Evolutionary conservation across 1,139 yeast species (phyloP).

Genomic region (Arxiozyma bovina): DNA sequence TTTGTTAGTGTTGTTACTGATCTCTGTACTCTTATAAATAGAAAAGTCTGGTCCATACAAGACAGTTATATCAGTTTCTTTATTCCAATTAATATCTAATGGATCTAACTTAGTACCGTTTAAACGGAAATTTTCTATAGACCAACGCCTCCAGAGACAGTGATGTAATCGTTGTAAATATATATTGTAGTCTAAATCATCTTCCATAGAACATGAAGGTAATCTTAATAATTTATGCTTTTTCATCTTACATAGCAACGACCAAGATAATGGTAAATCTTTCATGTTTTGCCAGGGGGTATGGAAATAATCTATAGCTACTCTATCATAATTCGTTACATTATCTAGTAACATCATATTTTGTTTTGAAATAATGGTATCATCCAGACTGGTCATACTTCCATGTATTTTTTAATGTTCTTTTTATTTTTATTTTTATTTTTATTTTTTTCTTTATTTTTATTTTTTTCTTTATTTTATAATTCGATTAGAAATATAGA

Average conservation of each 20-base stretch:
- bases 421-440: no score
- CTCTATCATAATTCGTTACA: slow-evolving; percentile 25
- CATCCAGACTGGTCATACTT: slow-evolving; percentile 24
- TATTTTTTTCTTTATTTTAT: no score
- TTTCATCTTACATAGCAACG: slow-evolving; percentile 22
- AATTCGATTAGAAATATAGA: neutral
- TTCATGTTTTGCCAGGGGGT: slow-evolving; percentile 13
- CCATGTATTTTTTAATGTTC: no score
- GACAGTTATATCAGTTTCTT: slow-evolving; percentile 27
- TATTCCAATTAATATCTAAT: slow-evolving; percentile 27
- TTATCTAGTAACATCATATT: slow-evolving; percentile 28
- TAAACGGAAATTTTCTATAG: slow-evolving; percentile 16
- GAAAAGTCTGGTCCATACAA: slow-evolving; percentile 29
- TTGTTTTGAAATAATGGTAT: slow-evolving; percentile 23
- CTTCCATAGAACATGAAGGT: slow-evolving; percentile 28
- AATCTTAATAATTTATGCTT: slow-evolving; percentile 25
- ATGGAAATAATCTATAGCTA: slow-evolving; percentile 28
- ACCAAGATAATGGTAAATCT: slow-evolving; percentile 22
- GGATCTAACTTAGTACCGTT: slow-evolving; percentile 20
- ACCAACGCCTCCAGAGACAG: slow-evolving; percentile 31
- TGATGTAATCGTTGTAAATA: slow-evolving; percentile 27
- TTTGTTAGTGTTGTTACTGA: neutral
- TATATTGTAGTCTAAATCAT: slow-evolving; percentile 23
- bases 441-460: no score
- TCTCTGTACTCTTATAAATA: neutral